These are phyloP conservation scores for Populus alba DNA, from an alignment of 345 rosid species.

Conservation along the genomic window DNA sequence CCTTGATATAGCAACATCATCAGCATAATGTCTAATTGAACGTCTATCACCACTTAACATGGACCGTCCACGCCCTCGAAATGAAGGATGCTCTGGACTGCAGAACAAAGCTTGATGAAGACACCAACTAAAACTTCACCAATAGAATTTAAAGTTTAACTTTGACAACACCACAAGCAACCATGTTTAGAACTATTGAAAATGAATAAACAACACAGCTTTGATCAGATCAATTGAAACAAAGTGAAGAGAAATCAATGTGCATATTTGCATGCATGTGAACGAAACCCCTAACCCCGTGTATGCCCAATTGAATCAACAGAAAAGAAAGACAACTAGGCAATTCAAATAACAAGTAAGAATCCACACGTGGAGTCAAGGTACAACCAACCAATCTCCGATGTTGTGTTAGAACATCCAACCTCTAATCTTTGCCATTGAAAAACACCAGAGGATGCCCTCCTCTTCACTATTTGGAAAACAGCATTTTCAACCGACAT, in stretches of 20 bases:
- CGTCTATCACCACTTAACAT: conserved; percentile 79
- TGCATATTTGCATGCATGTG: neutral
- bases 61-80: conserved; percentile 68
- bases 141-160: neutral
- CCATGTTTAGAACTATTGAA: neutral
- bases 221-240: neutral
- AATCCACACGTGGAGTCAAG: neutral
- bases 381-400: neutral
- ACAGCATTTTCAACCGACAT: neutral
- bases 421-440: neutral
- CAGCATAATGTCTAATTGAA: conserved; percentile 51
- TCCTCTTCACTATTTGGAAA: neutral
- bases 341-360: neutral
- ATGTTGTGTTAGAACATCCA: neutral
- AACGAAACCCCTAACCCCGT: neutral
- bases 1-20: conserved; percentile 73
- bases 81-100: conserved; percentile 95
- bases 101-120: conserved; percentile 21
- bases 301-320: neutral
- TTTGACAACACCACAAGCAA: neutral
- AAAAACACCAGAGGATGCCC: neutral
- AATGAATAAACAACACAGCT: neutral
- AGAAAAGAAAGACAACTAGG: neutral
- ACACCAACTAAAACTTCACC: neutral
- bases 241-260: neutral